Evolutionary conservation across 805 yeast genomes (phyloP), one percentile per base, ranked within the genome.

Genomic region (Citeromyces matritensis): DNA sequence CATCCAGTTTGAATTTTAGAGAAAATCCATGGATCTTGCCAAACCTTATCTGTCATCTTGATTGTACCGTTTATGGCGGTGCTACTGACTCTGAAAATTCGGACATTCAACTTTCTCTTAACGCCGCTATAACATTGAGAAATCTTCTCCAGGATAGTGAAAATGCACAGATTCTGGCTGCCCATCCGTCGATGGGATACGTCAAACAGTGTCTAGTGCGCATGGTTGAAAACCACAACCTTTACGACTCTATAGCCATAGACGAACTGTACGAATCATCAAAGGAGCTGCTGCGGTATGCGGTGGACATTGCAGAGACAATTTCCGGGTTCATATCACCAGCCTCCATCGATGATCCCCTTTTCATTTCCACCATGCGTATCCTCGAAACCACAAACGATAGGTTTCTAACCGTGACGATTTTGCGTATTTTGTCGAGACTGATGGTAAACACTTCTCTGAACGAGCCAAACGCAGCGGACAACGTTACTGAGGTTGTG

Each of bases 131-230:
- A 27, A 69, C 81, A 12, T 57, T 91, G 35, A 65, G 97, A 45
- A 91, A 91, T 51, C 55, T 82, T 29, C 69, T 82, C 3, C 94
- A 88, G 47, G 95, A 85, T 48, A 66, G 80, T 9, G 78, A 68
- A 29, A 80, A 83, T 44, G 91, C 94, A 27, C 84, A 80, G 47
- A 62, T 76, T 45, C 55, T 91, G 38, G 79, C 88, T 1, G 60
- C 66, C 42, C 57, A 65, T 35, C 51, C 55, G 13, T 35, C 34
- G 26, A n/a, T n/a, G n/a, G n/a, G n/a, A 38, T 51, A 9, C 42
- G 42, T 31, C 49, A 48, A 26, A 45, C 51, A 12, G 29, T 62
- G 73, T 5, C 49, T 65, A 26, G 58, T 45, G 29, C 46, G 44
- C 21, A 58, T 66, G 9, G 57, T 81, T 36, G 57, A 51, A 23